Evolutionary conservation across 2,329 filamentous ascomycete genomes (phyloP), one percentile per base, ranked within the genome.

Genomic region (Penicillium sp.): DNA sequence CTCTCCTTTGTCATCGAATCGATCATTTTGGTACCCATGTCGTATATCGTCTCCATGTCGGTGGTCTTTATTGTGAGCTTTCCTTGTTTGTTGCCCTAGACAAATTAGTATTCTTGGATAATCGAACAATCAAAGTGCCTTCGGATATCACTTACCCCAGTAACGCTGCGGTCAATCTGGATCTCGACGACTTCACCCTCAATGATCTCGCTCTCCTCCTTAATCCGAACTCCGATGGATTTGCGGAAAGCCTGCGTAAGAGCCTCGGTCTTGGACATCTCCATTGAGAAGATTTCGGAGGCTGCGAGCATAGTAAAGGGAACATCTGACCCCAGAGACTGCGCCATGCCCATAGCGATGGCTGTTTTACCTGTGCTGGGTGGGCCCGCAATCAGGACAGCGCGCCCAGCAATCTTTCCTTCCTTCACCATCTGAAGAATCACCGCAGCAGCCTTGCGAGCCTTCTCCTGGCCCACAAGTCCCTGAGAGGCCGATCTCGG

Each of bases 21-120:
- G 69, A 99, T 99, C 95, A 99, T 98, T 82, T 98, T 98, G 69
- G 91, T 94, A 67, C 95, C 95, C 93, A 99, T 97, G 74, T 99
- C 95, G 82, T 98, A 99, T 68, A 99, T 91, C 13, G 95, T 97
- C 81, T 99, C 95, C 95, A 99, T 99, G 78, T 99, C 95, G 62
- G 94, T 98, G 11, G 95, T 99, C 83, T 99, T 99, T 83, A 99
- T 97, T 21, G 95, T 99, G 67, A 99, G 89, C 81, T 99, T 99
- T 73, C 95, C 95, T 84, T 97, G 94, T 84, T 98, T 99, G 73
- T 95, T 96, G 69, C 91, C 92, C 85, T 86, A 53, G 26, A 55
- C 8, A 19, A 31, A 56, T 71, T 53, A 73, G 65, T 55, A 50
- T 23, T 41, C 9, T 29, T 31, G 11, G 13, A 19, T 17, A 8